A percentile compares a stretch with the other conserved stretches of the same genome.
Conservation (phyloP, 345 rosid species). For the Schrenkiella parvula region DNA sequence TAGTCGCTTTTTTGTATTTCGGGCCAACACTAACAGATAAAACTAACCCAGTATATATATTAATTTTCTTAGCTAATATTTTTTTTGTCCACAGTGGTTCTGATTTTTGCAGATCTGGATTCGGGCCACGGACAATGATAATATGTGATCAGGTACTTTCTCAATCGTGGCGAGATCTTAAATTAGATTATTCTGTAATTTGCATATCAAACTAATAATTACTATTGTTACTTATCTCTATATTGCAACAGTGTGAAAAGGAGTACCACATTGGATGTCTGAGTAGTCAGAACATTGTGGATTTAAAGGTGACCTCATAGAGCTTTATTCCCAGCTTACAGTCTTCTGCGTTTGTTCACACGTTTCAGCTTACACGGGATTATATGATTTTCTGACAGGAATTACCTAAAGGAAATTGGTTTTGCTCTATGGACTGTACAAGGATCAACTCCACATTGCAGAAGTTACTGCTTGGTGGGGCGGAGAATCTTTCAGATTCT, state of each 20-base stretch:
- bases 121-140: constrained; percentile 92
- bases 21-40: constrained; percentile 1
- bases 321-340: neutral
- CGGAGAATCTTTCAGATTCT: constrained; percentile 70
- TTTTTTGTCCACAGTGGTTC: constrained; percentile 46
- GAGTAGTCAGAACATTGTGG: constrained; percentile 73
- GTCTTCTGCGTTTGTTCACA: neutral
- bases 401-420: constrained; percentile 92
- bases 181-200: neutral
- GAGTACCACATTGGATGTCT: constrained; percentile 88
- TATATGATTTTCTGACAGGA: constrained; percentile 49
- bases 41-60: constrained; percentile 1
- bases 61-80: neutral
- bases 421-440: constrained; percentile 71
- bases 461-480: constrained; percentile 58
- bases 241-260: constrained; percentile 73
- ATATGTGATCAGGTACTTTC: constrained; percentile 91
- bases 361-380: constrained; percentile 1
- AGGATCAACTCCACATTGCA: constrained; percentile 70
- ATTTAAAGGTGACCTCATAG: constrained; percentile 58
- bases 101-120: constrained; percentile 88
- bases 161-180: constrained; percentile 4
- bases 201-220: constrained; percentile 7
- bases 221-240: neutral
- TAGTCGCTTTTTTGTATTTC: constrained; percentile 3